phyloP scores from a whole-genome alignment of 164 flowering plant species.

The Magnolia officinalis region DNA sequence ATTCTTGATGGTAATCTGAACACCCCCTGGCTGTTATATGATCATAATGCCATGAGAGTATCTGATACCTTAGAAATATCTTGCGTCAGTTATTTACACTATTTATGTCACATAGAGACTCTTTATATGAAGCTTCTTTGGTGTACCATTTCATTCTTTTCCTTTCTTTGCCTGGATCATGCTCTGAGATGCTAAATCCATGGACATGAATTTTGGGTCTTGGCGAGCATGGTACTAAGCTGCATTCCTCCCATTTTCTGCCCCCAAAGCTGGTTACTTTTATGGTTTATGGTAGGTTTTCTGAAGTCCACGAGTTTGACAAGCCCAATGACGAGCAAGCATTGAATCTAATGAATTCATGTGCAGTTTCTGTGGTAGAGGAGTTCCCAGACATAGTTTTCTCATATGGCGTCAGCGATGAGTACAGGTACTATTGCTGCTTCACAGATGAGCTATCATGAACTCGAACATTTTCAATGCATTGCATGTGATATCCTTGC shows the following conservation, averaged over 20 bases:
- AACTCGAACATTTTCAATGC: neutral
- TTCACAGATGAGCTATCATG: neutral
- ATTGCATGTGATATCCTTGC: neutral
- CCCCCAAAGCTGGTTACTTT: neutral
- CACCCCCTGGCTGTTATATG: too few species aligned
- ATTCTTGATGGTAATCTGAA: too few species aligned
- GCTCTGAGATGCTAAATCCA: neutral
- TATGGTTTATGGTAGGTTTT: constrained; percentile 46
- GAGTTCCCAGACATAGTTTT: constrained; percentile 73
- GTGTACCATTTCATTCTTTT: too few species aligned
- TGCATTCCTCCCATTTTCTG: neutral
- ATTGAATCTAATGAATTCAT: constrained; percentile 79
- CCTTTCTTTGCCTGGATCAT: neutral
- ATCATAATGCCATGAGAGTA: neutral
- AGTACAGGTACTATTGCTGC: constrained; percentile 58
- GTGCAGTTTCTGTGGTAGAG: constrained; percentile 66
- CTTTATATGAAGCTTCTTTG: neutral
- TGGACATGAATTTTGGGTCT: neutral
- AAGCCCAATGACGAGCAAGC: constrained; percentile 87
- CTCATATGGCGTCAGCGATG: constrained; percentile 86
- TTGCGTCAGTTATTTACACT: neutral
- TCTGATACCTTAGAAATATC: neutral
- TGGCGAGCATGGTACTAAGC: neutral
- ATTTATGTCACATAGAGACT: neutral
- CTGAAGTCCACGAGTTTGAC: constrained; percentile 72